phyloP scores from a whole-genome alignment of 192 early-diverging fungal genomes.

The Mortierella claussenii region DNA sequence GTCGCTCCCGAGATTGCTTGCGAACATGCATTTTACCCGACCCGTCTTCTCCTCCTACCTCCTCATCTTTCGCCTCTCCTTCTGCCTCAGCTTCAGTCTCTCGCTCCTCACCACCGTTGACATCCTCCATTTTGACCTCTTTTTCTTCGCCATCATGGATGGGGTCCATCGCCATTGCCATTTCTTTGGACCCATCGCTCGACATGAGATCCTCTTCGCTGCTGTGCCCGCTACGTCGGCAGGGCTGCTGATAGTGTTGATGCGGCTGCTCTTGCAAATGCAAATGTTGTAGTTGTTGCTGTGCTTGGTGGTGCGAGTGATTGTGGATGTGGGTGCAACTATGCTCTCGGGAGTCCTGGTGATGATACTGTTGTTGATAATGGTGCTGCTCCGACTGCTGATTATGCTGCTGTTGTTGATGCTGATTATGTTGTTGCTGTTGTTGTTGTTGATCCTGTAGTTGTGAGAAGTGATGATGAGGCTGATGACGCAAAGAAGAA shows the following conservation, averaged over 20 bases:
- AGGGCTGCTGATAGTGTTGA: background rate
- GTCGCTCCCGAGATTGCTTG: constrained; percentile 16
- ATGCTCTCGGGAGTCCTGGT: background rate
- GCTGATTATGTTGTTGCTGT: background rate
- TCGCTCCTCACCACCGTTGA: too few species aligned
- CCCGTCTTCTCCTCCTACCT: background rate
- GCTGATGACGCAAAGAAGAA: background rate
- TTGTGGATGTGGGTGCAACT: constrained; percentile 1
- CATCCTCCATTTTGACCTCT: background rate
- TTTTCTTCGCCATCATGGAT: too few species aligned
- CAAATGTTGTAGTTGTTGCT: constrained; percentile 4
- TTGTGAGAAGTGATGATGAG: background rate
- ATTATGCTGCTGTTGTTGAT: background rate
- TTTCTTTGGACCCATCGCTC: constrained; percentile 9
- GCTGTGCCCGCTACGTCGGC: background rate
- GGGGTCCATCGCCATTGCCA: too few species aligned
- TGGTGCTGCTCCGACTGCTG: too few species aligned
- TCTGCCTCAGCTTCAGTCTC: too few species aligned
- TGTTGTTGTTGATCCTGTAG: background rate
- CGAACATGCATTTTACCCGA: background rate
- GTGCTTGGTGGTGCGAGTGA: constrained; percentile 1
- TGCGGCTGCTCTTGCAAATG: background rate
- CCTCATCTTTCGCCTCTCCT: too few species aligned
- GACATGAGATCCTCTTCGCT: constrained; percentile 2
- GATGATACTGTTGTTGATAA: constrained; percentile 1